Base-by-base conservation (phyloP, 371 early-diverging fungal species). In the Apophysomyces ossiformis region DNA sequence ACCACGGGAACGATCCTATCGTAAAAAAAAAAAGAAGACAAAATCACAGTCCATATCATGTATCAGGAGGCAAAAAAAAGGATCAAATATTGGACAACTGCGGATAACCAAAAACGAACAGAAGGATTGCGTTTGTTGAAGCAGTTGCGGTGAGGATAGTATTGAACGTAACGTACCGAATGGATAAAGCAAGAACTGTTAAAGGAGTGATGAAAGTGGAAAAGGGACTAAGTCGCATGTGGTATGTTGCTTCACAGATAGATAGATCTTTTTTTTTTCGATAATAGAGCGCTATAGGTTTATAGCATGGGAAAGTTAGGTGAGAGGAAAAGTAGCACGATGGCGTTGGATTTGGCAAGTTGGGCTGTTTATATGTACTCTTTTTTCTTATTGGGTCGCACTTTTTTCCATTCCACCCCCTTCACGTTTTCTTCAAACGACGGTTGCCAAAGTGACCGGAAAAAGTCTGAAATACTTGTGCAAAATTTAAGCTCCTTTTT, bases 251-350 rank as follows among this genome's bases (percentile, higher is more conserved):
- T 50, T 50, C 54, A 50, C 54, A 50, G 54, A 50, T 26, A 26
- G 41, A 11, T 41, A 13, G 41, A 8, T 41, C 41, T 41, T 41
- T 26, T 26, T 26, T 26, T 26, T 26, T 26, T 26, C 32, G 32
- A 26, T 26, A 26, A 26, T 26, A 26, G 2, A 26, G 32, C 2
- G 32, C 32, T 8, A 41, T 50, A 50, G 21, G 5, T 26, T 11
- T 50, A 26, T 50, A 50, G 21, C 54, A 50, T 50, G 54, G 54
- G 54, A 50, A 50, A 50, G 54, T 18, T 26, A 50, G 54, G 54
- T 50, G 21, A 50, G 50, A 50, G 54, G 54, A 50, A 50, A 50
- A 50, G 54, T 50, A 50, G 54, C 54, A 50, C 54, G 54, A 50
- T 50, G 54, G 21, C 26, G 50, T 50, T 50, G 21, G 54, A 50